A percentile compares a stretch with the other conserved stretches of the same genome.
Evolutionary conservation across 495 filamentous ascomycete genomes (phyloP).

Genomic region (Penicillium cataractarum): DNA sequence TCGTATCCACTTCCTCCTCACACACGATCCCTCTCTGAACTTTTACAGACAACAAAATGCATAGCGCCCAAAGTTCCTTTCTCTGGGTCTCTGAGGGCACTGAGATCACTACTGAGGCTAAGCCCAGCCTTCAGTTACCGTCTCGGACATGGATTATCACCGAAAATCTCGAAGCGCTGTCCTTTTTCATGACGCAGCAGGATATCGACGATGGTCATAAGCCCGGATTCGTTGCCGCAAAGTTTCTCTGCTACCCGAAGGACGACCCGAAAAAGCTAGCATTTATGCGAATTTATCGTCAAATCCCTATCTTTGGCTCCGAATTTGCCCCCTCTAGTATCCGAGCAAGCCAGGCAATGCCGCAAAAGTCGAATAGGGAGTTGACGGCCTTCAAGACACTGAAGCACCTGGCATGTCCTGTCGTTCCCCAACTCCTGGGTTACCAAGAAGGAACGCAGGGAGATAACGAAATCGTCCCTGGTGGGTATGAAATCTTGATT

Average conservation of each 20-base stretch:
- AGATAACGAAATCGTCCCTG: background rate
- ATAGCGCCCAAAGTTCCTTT: background rate
- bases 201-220: background rate
- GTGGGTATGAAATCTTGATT: background rate
- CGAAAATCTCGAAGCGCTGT: background rate
- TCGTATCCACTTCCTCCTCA: background rate
- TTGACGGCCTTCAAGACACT: background rate
- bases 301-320: background rate
- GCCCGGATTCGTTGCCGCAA: background rate
- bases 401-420: background rate
- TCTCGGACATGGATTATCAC: background rate
- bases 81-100: background rate
- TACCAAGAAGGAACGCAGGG: background rate
- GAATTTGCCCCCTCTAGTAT: background rate
- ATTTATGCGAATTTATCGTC: background rate
- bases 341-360: background rate
- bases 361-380: background rate
- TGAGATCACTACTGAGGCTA: background rate
- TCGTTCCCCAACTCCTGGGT: background rate
- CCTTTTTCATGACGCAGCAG: background rate
- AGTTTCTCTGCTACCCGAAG: background rate
- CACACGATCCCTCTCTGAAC: background rate
- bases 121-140: background rate
- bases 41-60: background rate
- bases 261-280: background rate